Percentiles rank a stretch among this genome's conserved stretches.
phyloP scores from a whole-genome alignment of 2,329 filamentous ascomycete species.

The Sarocladium brachiariae region DNA sequence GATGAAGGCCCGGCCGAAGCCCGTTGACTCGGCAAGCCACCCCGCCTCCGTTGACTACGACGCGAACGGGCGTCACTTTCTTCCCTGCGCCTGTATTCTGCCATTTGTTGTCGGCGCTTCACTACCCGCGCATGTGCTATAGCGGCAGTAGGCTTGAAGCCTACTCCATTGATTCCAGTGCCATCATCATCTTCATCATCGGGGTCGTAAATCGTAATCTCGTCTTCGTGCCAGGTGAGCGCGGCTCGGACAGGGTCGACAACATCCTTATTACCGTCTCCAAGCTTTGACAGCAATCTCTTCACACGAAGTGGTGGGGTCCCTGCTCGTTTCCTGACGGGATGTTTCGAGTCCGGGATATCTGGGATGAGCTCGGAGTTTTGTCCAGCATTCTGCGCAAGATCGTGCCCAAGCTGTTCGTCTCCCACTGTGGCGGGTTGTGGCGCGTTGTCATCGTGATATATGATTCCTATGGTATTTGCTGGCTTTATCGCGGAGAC shows the following conservation, averaged over 20 bases:
- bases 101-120: conserved; percentile 54
- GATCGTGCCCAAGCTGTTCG: background rate
- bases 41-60: conserved; percentile 45
- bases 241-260: conserved; percentile 50
- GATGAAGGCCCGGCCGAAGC: background rate
- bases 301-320: conserved; percentile 32
- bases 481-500: background rate
- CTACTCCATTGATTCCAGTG: conserved; percentile 60
- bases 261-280: conserved; percentile 24
- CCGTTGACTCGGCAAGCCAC: conserved; percentile 13
- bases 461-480: background rate
- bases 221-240: conserved; percentile 61
- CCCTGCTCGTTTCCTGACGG: conserved; percentile 24
- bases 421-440: background rate
- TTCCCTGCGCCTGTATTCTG: conserved; percentile 55
- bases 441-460: conserved; percentile 1
- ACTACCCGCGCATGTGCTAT: conserved; percentile 50
- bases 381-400: background rate
- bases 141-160: conserved; percentile 57
- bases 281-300: conserved; percentile 15
- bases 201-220: conserved; percentile 60
- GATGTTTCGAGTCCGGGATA: background rate
- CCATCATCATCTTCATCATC: conserved; percentile 61
- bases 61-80: conserved; percentile 52
- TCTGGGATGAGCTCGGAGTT: conserved; percentile 4